phyloP scores from a whole-genome alignment of 73 alveolate species.

The Symbiodinium natans region DNA sequence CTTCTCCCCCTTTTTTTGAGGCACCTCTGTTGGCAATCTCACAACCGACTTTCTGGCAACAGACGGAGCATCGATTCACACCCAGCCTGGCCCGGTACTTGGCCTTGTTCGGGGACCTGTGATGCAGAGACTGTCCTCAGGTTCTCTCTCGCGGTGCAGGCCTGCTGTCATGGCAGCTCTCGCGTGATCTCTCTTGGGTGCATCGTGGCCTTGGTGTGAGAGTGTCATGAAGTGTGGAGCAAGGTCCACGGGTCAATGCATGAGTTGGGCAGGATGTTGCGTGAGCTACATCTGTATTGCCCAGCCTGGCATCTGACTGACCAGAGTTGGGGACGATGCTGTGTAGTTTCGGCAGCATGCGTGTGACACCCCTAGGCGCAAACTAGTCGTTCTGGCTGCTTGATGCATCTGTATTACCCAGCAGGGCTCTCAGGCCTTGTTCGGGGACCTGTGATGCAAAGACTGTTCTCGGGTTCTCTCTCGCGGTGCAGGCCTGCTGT shows the following conservation, averaged over 20 bases:
- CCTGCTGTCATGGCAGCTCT: not conserved
- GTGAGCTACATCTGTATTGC: not conserved
- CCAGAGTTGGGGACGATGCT: not conserved
- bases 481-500: not conserved
- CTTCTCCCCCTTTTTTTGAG: not conserved
- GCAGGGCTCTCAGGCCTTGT: not conserved
- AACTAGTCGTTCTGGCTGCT: too few species aligned
- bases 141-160: not conserved
- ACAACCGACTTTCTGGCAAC: too few species aligned
- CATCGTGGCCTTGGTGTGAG: not conserved
- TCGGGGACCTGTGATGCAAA: not conserved
- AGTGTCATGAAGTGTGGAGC: not conserved
- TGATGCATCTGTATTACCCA: too few species aligned
- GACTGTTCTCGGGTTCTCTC: not conserved
- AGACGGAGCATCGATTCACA: not conserved
- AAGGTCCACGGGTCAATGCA: not conserved
- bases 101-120: not conserved
- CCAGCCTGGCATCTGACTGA: not conserved
- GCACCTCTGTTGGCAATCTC: too few species aligned
- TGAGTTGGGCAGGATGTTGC: not conserved
- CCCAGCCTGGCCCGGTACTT: not conserved
- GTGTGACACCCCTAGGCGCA: too few species aligned
- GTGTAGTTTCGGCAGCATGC: too few species aligned
- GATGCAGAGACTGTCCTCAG: not conserved
- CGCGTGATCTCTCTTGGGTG: not conserved